Conservation (phyloP, 1,139 yeast species). For the Candida pseudocylindracea region DNA sequence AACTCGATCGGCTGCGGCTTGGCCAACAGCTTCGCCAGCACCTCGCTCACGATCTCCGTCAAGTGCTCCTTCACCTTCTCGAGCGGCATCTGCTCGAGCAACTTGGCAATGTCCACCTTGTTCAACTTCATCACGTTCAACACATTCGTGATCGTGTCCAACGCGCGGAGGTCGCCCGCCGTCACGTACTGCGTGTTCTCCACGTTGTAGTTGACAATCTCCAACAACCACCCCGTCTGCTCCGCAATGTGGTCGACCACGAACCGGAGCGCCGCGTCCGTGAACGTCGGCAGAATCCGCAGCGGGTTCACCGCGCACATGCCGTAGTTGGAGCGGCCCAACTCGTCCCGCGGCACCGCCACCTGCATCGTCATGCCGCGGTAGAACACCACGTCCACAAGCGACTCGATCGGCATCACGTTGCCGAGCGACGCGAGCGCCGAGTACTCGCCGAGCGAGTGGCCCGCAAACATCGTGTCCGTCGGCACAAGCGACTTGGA, state of each 20-base stretch:
- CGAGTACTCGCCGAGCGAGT: slow-evolving; percentile 96
- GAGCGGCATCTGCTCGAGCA: slow-evolving; percentile 59
- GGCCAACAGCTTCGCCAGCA: slow-evolving; percentile 53
- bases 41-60: slow-evolving; percentile 71
- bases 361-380: slow-evolving; percentile 99
- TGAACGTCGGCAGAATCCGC: slow-evolving; percentile 71
- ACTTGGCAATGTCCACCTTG: slow-evolving; percentile 80
- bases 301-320: slow-evolving; percentile 98
- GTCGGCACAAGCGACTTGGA: slow-evolving; percentile 89
- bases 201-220: slow-evolving; percentile 94
- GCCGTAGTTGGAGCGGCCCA: slow-evolving; percentile 95
- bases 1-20: slow-evolving; percentile 94
- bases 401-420: slow-evolving; percentile 95
- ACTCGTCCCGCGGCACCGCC: slow-evolving; percentile 91
- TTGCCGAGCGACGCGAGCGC: slow-evolving; percentile 94
- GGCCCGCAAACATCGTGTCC: slow-evolving; percentile 94
- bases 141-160: slow-evolving; percentile 84
- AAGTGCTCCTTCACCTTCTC: slow-evolving; percentile 81
- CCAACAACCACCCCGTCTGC: slow-evolving; percentile 83
- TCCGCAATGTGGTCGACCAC: slow-evolving; percentile 76
- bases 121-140: slow-evolving; percentile 81
- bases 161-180: slow-evolving; percentile 93
- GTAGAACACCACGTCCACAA: slow-evolving; percentile 96
- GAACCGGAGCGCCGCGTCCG: slow-evolving; percentile 82
- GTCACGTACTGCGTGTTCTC: slow-evolving; percentile 97